Conservation (phyloP, 768 basidiomycete genomes). For the Saitozyma sp. region DNA sequence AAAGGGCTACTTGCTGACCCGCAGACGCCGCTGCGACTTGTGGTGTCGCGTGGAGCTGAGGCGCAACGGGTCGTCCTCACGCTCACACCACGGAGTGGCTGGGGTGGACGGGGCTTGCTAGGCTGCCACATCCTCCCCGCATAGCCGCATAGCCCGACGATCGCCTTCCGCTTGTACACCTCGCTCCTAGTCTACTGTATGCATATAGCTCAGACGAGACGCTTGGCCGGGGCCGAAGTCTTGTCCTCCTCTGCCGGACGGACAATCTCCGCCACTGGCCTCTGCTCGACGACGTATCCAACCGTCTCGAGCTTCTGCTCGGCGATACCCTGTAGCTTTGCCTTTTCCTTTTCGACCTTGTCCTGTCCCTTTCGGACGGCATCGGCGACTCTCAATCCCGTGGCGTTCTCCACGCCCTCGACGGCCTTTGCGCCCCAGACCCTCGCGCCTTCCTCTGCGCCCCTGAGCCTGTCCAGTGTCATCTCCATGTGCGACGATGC, state of each 20-base stretch:
- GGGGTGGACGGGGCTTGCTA: conserved; percentile 83
- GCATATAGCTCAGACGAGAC: too few relatives aligned
- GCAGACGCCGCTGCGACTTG: conserved; percentile 21
- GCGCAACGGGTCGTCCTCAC: conserved; percentile 54
- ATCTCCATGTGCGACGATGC: conserved; percentile 39
- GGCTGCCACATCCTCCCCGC: conserved; percentile 59
- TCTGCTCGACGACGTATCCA: conserved; percentile 49
- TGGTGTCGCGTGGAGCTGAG: conserved; percentile 20
- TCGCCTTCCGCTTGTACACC: too few relatives aligned
- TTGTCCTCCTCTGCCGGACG: conserved; percentile 9
- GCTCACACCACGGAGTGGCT: conserved; percentile 70
- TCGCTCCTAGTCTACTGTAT: too few relatives aligned
- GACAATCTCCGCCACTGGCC: conserved; percentile 49
- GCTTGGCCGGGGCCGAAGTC: too few relatives aligned
- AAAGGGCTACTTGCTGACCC: neutral
- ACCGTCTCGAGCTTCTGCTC: conserved; percentile 39
- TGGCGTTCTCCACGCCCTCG: conserved; percentile 64
- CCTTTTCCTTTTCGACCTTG: conserved; percentile 25
- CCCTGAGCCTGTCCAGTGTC: conserved; percentile 59
- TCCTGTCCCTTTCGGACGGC: conserved; percentile 44
- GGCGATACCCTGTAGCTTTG: conserved; percentile 24
- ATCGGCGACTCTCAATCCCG: conserved; percentile 72
- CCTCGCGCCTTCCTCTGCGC: conserved; percentile 52
- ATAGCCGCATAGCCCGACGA: conserved; percentile 1
- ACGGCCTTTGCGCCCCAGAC: conserved; percentile 57